phyloP scores from a whole-genome alignment of 768 basidiomycete genomes.

The Rhodocollybia butyracea region DNA sequence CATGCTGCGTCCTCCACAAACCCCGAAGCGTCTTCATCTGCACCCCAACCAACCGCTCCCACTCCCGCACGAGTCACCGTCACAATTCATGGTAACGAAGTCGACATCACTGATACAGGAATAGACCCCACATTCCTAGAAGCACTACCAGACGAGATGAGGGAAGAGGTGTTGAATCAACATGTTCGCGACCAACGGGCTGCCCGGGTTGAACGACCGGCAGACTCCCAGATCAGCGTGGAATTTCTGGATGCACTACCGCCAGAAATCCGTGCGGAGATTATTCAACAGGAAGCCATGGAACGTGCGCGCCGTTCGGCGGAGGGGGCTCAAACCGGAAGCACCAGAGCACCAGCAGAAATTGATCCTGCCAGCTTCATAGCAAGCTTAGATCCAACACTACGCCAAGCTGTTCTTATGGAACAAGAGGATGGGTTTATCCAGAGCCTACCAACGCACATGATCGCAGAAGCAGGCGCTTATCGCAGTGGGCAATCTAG shows the following conservation, averaged over 20 bases:
- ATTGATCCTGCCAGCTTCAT: conserved; percentile 91
- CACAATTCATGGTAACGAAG: conserved; percentile 85
- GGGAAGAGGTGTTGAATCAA: conserved; percentile 96
- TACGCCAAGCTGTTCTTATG: conserved; percentile 87
- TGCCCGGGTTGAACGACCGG: conserved; percentile 66
- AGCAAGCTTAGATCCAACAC: conserved; percentile 83
- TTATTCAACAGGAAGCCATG: conserved; percentile 90
- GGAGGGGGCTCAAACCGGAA: conserved; percentile 33
- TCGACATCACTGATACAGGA: conserved; percentile 98
- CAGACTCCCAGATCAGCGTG: conserved; percentile 85
- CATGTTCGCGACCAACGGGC: conserved; percentile 91
- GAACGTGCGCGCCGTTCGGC: conserved; percentile 66
- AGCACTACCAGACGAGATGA: conserved; percentile 97
- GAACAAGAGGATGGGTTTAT: conserved; percentile 87
- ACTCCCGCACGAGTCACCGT: conserved; percentile 79
- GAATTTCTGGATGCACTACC: conserved; percentile 97
- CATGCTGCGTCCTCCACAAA: conserved; percentile 6
- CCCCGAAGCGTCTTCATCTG: conserved; percentile 23
- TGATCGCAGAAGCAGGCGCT: conserved; percentile 78
- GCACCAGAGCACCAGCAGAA: conserved; percentile 52
- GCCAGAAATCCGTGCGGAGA: conserved; percentile 94
- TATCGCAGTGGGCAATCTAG: conserved; percentile 42
- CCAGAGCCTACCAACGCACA: conserved; percentile 76
- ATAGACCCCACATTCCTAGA: conserved; percentile 98
- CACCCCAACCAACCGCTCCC: conserved; percentile 20